Percentiles rank a stretch among this genome's conserved stretches.
These are phyloP conservation scores for Penicillium sp. DNA, from an alignment of 2,329 filamentous ascomycete genomes.

Conservation along the genomic window DNA sequence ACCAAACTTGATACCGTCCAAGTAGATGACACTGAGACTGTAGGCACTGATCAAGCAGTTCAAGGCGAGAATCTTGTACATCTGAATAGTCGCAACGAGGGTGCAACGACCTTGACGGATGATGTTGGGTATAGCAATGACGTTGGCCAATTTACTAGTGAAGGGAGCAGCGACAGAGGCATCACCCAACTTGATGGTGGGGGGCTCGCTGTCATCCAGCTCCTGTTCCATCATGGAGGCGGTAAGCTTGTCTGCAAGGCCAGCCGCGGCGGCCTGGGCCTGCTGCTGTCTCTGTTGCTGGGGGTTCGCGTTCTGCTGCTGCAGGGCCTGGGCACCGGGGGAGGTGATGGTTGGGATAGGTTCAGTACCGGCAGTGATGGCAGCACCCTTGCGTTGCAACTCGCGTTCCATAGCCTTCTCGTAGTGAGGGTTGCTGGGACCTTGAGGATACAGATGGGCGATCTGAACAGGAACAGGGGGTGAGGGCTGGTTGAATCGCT, in stretches of 20 bases:
- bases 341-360: conserved; percentile 66
- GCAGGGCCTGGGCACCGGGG: conserved; percentile 63
- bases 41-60: conserved; percentile 99
- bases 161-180: conserved; percentile 97
- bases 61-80: conserved; percentile 99
- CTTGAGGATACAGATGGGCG: conserved; percentile 90
- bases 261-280: conserved; percentile 70
- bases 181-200: conserved; percentile 94
- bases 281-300: conserved; percentile 56
- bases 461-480: conserved; percentile 93
- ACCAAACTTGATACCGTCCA: conserved; percentile 98
- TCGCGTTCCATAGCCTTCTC: conserved; percentile 88
- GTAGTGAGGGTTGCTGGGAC: conserved; percentile 89
- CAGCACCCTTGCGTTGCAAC: conserved; percentile 73
- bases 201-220: conserved; percentile 84
- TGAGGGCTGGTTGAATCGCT: conserved; percentile 87
- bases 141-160: conserved; percentile 95
- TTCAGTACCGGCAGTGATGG: conserved; percentile 55
- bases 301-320: conserved; percentile 55
- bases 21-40: conserved; percentile 91
- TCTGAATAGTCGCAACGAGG: conserved; percentile 96
- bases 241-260: conserved; percentile 83
- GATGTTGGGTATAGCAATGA: conserved; percentile 96
- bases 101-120: conserved; percentile 97
- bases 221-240: conserved; percentile 87